Conservation (phyloP, 2,329 filamentous ascomycete species). For the Beauveria sp. region DNA sequence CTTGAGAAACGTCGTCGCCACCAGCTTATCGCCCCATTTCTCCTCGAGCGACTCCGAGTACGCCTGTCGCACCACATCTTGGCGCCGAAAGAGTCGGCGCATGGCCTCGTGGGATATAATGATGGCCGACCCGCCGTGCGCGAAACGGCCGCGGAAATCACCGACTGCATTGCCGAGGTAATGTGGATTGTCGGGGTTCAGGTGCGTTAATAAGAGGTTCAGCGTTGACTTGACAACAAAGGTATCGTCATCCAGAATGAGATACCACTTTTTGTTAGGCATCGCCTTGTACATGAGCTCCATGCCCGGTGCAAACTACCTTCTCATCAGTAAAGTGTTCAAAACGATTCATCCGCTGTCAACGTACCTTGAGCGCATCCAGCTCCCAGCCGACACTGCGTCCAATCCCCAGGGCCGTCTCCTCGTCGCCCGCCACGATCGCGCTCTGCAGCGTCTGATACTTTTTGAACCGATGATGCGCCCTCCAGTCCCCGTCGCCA, state of each 20-base stretch:
- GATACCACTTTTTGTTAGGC: slow-evolving; percentile 51
- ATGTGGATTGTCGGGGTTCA: slow-evolving; percentile 38
- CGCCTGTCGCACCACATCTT: slow-evolving; percentile 34
- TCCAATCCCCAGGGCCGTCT: slow-evolving; percentile 29
- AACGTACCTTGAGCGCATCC: slow-evolving; percentile 40
- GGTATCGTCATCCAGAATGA: slow-evolving; percentile 52
- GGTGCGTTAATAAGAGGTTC: slow-evolving; percentile 38
- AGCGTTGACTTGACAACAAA: slow-evolving; percentile 45
- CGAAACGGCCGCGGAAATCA: slow-evolving; percentile 47
- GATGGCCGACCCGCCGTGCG: slow-evolving; percentile 48
- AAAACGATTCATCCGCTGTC: background rate
- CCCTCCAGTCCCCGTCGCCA: slow-evolving; percentile 20
- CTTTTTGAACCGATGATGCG: slow-evolving; percentile 31
- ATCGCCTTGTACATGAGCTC: slow-evolving; percentile 42
- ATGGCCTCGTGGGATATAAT: slow-evolving; percentile 45
- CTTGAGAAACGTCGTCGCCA: slow-evolving; percentile 45
- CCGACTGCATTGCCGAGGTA: slow-evolving; percentile 52
- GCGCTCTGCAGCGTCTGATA: slow-evolving; percentile 32
- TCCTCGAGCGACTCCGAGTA: slow-evolving; percentile 42
- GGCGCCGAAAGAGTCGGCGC: slow-evolving; percentile 35
- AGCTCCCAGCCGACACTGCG: slow-evolving; percentile 39
- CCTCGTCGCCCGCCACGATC: slow-evolving; percentile 30
- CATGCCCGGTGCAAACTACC: slow-evolving; percentile 47
- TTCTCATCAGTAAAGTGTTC: background rate
- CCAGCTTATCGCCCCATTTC: slow-evolving; percentile 46